Base-by-base conservation (phyloP, 495 filamentous ascomycete species). In the Amphirosellinia nigrospora region DNA sequence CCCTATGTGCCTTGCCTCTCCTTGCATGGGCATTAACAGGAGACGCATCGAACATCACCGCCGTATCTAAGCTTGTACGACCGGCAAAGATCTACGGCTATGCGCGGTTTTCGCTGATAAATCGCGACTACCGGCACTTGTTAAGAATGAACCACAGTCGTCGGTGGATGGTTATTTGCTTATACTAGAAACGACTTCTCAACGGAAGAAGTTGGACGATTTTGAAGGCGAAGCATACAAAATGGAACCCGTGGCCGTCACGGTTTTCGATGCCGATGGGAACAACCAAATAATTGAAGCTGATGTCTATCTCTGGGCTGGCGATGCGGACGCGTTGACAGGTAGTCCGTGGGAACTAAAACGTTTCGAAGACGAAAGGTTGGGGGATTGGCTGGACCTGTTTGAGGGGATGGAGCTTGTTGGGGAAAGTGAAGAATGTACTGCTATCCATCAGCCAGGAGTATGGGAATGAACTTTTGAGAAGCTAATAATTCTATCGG, bases 341-440 rank as follows among this genome's bases (percentile, higher is more conserved):
- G 8, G 0, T 26, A 41, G n/a, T 16, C 58, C 58, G 2, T 26
- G n/a, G 58, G n/a, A 15, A 1, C 15, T 56, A 11, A 10, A 68
- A 69, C 69, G 60, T 43, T 60, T 73, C 30, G 53, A 56, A 10
- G 50, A 23, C 19, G 69, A 74, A 39, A 11, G 72, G 19, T 67
- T 74, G 23, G 59, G 62, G 15, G 72, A 71, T 53, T 71, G 72
- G 72, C 41, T 74, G 9, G 72, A 74, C 28, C 69, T 74, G 21
- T 74, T 71, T 62, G 65, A 71, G 11, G 72, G 60, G 15, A 56
- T 71, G 30, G 72, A 69, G 30, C 59, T 74, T 28, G 53, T 71
- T 26, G 72, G 72, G n/a, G 36, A 60, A 41, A 13, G 15, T 8
- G 32, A 59, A 59, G 32, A 19, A 9, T 58, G 3, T 36, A 36